Evolutionary conservation across 805 yeast genomes (phyloP).

Genomic region (Kazachstania taianensis): DNA sequence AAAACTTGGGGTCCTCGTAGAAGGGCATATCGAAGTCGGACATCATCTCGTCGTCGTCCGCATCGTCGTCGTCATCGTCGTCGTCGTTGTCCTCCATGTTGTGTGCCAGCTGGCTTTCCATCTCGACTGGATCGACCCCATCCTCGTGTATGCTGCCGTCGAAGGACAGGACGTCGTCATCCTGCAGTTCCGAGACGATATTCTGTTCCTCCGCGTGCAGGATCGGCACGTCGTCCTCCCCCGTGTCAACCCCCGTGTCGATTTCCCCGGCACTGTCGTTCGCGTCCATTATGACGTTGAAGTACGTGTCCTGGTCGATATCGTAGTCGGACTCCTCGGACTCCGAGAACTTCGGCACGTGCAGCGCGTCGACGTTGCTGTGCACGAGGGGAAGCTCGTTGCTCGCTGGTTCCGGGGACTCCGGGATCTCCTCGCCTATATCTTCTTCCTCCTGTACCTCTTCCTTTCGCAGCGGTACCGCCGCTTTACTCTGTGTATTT

Average conservation of each 20-base stretch:
- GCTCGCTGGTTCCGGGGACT: conserved; percentile 5
- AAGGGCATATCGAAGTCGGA: conserved; percentile 32
- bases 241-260: conserved; percentile 26
- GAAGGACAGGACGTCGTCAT: conserved; percentile 26
- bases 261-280: conserved; percentile 28
- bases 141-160: conserved; percentile 28
- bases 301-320: conserved; percentile 26
- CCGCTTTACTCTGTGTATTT: background rate
- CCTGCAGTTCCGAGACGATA: conserved; percentile 23
- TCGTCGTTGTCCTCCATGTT: conserved; percentile 18
- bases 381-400: conserved; percentile 24
- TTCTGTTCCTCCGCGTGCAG: conserved; percentile 27
- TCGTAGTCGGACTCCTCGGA: conserved; percentile 30
- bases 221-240: conserved; percentile 27
- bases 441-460: conserved; percentile 26
- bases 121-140: conserved; percentile 24
- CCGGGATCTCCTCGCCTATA: conserved; percentile 46
- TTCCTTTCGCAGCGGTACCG: conserved; percentile 5
- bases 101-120: conserved; percentile 5
- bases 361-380: conserved; percentile 15
- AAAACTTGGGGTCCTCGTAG: conserved; percentile 33
- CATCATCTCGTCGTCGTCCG: conserved; percentile 27
- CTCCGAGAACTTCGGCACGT: conserved; percentile 24
- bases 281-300: conserved; percentile 22
- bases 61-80: conserved; percentile 25